Evolutionary conservation across 495 filamentous ascomycete species (phyloP).

Genomic region (Haplographium delicatum): DNA sequence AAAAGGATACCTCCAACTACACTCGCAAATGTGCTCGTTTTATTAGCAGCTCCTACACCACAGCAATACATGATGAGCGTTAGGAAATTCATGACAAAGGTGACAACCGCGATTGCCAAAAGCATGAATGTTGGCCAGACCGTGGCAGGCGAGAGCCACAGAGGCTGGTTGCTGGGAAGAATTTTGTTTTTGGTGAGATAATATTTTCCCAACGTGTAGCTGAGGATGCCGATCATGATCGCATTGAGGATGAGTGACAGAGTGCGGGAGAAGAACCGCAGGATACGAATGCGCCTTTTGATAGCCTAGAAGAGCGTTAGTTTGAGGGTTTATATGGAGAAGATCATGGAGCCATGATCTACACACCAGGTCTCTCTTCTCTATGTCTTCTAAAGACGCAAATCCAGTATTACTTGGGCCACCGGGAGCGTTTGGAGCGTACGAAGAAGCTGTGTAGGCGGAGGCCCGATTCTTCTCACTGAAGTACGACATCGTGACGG

Average conservation of each 20-base stretch:
- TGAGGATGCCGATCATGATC: slow-evolving; percentile 10
- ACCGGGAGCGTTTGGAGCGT: background rate
- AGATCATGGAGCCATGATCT: background rate
- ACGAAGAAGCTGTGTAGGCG: background rate
- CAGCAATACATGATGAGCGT: slow-evolving; percentile 7
- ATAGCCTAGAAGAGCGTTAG: slow-evolving; percentile 1
- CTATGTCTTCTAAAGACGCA: background rate
- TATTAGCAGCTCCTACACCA: slow-evolving; percentile 17
- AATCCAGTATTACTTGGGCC: background rate
- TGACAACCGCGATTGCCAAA: slow-evolving; percentile 9
- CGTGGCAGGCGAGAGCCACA: slow-evolving; percentile 4
- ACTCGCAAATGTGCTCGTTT: background rate
- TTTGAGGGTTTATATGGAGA: background rate
- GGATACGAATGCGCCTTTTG: slow-evolving; percentile 16
- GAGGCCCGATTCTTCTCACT: background rate
- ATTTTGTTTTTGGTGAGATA: slow-evolving; percentile 12
- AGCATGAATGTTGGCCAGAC: slow-evolving; percentile 18
- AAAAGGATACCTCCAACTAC: slow-evolving; percentile 2
- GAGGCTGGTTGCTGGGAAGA: background rate
- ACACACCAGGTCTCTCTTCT: slow-evolving; percentile 15
- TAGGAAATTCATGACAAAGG: slow-evolving; percentile 16
- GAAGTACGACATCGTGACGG: slow-evolving; percentile 7
- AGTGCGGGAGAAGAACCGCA: slow-evolving; percentile 14
- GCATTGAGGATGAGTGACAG: slow-evolving; percentile 8
- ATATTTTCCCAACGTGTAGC: slow-evolving; percentile 15